Evolutionary conservation across 106 monocot species (phyloP).

Genomic region (Narthecium ossifragum): DNA sequence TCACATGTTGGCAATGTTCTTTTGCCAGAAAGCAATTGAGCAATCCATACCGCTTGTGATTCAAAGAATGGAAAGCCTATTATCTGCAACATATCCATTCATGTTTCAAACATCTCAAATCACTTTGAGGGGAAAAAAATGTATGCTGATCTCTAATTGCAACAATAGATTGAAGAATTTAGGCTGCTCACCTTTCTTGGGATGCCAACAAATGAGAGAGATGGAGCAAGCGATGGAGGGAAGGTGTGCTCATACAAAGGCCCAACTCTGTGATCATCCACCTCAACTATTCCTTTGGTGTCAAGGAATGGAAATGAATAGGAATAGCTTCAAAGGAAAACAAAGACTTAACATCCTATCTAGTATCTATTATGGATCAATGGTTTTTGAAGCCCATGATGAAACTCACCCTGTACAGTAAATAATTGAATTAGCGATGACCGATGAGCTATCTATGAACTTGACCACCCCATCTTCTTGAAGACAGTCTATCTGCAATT

Average conservation of each 20-base stretch:
- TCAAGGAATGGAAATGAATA: conserved; percentile 70
- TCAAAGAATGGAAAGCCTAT: conserved; percentile 63
- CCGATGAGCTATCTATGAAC: conserved; percentile 37
- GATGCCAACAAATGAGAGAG: conserved; percentile 65
- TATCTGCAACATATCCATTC: conserved; percentile 34
- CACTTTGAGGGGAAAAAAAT: background rate
- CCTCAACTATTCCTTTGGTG: conserved; percentile 40
- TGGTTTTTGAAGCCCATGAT: background rate
- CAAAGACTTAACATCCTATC: conserved; percentile 1
- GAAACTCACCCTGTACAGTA: conserved; percentile 59
- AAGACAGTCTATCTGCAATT: conserved; percentile 38
- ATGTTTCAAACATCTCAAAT: background rate
- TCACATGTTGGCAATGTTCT: conserved; percentile 45
- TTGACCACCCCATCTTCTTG: conserved; percentile 44
- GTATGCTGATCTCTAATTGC: no score
- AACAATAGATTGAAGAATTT: no score
- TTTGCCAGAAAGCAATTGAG: conserved; percentile 50
- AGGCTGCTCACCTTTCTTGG: conserved; percentile 47
- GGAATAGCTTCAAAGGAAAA: conserved; percentile 48
- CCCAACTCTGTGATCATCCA: conserved; percentile 62
- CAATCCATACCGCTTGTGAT: conserved; percentile 69
- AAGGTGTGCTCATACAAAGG: conserved; percentile 80
- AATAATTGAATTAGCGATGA: conserved; percentile 47
- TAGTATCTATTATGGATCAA: background rate
- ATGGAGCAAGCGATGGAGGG: conserved; percentile 60